A percentile compares a stretch with the other conserved stretches of the same genome.
Conservation (phyloP, 441 rosid species). For the Biscutella auriculata region DNA sequence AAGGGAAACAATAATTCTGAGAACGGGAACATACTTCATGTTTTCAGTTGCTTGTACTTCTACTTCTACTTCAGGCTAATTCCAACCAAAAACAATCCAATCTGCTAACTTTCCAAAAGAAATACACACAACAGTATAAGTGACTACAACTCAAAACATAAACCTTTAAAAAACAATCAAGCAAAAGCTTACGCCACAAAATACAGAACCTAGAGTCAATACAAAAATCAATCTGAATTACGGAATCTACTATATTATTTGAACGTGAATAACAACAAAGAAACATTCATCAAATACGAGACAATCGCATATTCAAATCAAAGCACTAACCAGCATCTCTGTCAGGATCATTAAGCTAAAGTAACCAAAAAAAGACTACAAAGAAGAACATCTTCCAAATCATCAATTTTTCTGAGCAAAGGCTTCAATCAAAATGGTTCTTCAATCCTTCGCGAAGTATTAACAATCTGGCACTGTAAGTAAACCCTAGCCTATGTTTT, state of each 20-base stretch:
- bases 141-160: not conserved
- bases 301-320: not conserved
- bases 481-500: conserved; percentile 7
- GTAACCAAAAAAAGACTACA: not conserved
- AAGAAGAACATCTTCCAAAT: not conserved
- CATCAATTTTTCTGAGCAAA: not conserved
- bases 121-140: not conserved
- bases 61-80: not conserved
- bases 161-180: not conserved
- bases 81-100: not conserved
- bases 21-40: not conserved
- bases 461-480: not conserved
- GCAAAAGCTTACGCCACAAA: not conserved
- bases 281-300: too few species aligned
- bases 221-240: not conserved
- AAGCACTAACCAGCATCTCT: not conserved
- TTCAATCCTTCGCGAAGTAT: not conserved
- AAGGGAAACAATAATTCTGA: not conserved
- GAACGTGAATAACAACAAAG: too few species aligned
- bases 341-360: not conserved
- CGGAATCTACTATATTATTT: not conserved
- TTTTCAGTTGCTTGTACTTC: too few species aligned
- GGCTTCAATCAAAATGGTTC: not conserved
- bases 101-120: not conserved
- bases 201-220: too few species aligned